Base-by-base conservation (phyloP, 192 early-diverging fungal species). In the Coemansia sp. region DNA sequence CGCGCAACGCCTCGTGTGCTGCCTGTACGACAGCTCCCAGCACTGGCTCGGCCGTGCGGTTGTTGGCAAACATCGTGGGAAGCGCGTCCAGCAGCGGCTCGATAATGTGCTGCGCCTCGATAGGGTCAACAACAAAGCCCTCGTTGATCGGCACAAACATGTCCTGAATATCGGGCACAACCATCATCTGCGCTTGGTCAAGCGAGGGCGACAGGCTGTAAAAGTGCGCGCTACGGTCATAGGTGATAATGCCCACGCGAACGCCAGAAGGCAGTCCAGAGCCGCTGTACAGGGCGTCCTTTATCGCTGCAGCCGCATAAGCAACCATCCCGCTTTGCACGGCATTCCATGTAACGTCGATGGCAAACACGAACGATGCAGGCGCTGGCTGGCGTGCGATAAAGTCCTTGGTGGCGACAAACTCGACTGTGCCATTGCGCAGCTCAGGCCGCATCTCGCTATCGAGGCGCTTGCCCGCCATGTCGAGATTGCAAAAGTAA, bases 401-500 rank as follows among this genome's bases (percentile, higher is more conserved):
- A 75, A 85, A 87, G 68, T 87, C 82, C 70, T 92, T 91, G 29
- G 92, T 88, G 3, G 93, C 96, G 0, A 87, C 86, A 83, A 94
- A 98, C 69, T 99, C 97, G 27, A 97, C 88, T 0, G 92, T 87
- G n/a, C 96, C 97, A 64, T 87, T 87, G 34, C 87, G 81, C 39
- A 99, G 86, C 81, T 99, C 97, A 8, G 96, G 96, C 19, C 95
- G 88, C 67, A 88, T 79, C 29, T 91, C 88, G 17, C 88, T 60
- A 81, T 99, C 97, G 64, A 92, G 84, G 14, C 96, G 90, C 31
- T 91, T 81, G 14, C 95, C 95, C 37, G 69, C 88, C 93, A 98
- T 94, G 74, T 99, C 97, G 48, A 98, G 77, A 77, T 95, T 95
- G 75, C 89, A 91, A 70, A 97, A 98, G 81, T 98, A 95, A 54